Percentiles rank a stretch among this genome's conserved stretches.
phyloP scores from a whole-genome alignment of 2,329 filamentous ascomycete genomes.

The Whalleya microplaca region DNA sequence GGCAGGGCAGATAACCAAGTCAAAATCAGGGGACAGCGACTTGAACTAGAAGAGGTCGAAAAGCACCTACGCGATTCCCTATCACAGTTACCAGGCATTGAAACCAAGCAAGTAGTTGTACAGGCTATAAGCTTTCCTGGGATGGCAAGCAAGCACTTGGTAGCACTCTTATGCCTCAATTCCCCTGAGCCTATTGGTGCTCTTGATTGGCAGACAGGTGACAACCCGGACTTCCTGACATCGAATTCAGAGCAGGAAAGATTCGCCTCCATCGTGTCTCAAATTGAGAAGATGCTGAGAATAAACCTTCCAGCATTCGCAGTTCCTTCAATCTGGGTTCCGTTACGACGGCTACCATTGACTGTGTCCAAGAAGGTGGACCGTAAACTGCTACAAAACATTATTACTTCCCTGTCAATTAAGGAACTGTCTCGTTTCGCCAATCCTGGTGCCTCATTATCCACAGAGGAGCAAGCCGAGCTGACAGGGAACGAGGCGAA shows the following conservation, averaged over 20 bases:
- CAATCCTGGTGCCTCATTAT: background rate
- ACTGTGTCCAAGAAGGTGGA: constrained; percentile 5
- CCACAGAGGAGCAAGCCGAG: background rate
- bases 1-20: constrained; percentile 51
- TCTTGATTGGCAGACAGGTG: background rate
- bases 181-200: background rate
- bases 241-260: background rate
- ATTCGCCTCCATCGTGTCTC: background rate
- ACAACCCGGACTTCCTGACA: background rate
- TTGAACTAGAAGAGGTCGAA: constrained; percentile 46
- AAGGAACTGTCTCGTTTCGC: background rate
- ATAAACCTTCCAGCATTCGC: background rate
- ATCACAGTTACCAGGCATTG: background rate
- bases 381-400: background rate
- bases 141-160: background rate
- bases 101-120: background rate
- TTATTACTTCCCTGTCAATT: background rate
- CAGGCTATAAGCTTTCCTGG: background rate
- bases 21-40: constrained; percentile 55
- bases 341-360: background rate
- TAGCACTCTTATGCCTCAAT: constrained; percentile 1
- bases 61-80: constrained; percentile 6
- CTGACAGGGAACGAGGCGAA: background rate
- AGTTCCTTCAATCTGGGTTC: constrained; percentile 1
- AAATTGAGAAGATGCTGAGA: background rate